A percentile compares a stretch with the other conserved stretches of the same genome.
phyloP scores from a whole-genome alignment of 2,329 filamentous ascomycete genomes.

The Bipolaris oryzae region DNA sequence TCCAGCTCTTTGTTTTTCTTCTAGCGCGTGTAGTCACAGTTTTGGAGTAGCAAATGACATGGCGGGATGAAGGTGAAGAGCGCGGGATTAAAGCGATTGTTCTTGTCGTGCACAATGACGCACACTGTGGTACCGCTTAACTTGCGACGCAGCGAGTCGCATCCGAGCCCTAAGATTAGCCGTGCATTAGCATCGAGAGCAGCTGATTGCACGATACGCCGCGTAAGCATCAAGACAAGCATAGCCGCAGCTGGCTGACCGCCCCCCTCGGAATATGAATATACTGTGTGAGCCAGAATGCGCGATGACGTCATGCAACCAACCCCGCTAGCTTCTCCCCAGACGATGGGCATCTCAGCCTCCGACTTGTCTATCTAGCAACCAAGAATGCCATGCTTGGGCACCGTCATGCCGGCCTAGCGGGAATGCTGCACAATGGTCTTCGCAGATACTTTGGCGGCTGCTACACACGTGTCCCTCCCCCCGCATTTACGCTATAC shows the following conservation, averaged over 20 bases:
- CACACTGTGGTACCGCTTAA: slow-evolving; percentile 13
- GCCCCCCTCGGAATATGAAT: slow-evolving; percentile 20
- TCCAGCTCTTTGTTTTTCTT: neutral
- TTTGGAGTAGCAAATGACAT: neutral
- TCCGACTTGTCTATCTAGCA: neutral
- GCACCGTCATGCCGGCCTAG: neutral
- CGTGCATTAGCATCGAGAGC: slow-evolving; percentile 11
- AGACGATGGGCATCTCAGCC: slow-evolving; percentile 4
- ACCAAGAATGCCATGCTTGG: neutral
- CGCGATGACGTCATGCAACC: slow-evolving; percentile 15
- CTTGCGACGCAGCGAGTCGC: slow-evolving; percentile 10
- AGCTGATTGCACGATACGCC: slow-evolving; percentile 27
- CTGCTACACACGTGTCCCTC: too few relatives aligned
- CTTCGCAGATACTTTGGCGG: too few relatives aligned
- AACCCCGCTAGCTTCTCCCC: neutral
- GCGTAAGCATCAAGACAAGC: slow-evolving; percentile 14
- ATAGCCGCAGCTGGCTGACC: slow-evolving; percentile 21
- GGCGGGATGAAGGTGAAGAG: slow-evolving; percentile 6
- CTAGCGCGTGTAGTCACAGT: neutral
- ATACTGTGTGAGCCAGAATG: slow-evolving; percentile 7
- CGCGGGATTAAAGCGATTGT: slow-evolving; percentile 4
- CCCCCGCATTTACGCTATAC: too few relatives aligned
- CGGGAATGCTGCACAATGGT: too few relatives aligned
- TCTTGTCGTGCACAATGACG: slow-evolving; percentile 26
- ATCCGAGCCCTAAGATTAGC: slow-evolving; percentile 20